A percentile compares a stretch with the other conserved stretches of the same genome.
These are phyloP conservation scores for Russula lepida DNA, from an alignment of 768 basidiomycete species.

Conservation along the genomic window DNA sequence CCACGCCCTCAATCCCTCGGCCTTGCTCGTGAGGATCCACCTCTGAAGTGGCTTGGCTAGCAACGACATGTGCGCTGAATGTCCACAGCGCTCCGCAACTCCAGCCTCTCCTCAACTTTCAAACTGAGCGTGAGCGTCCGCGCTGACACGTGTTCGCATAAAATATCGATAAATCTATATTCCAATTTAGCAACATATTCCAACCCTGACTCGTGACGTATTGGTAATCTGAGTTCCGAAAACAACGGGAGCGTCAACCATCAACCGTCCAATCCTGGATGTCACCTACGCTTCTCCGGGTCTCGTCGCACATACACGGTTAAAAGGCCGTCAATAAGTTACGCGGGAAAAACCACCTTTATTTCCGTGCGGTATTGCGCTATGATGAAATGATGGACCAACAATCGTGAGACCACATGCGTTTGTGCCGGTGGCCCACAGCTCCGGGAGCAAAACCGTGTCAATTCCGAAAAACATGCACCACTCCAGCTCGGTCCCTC, in stretches of 20 bases:
- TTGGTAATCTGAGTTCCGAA: neutral
- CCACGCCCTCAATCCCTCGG: neutral
- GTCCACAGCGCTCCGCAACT: neutral
- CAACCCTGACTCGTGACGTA: neutral
- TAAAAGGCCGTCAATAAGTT: neutral
- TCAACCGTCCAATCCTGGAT: no score
- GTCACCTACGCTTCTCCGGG: neutral
- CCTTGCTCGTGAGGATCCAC: neutral
- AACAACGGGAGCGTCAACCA: neutral
- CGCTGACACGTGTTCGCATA: neutral
- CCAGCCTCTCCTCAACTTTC: neutral
- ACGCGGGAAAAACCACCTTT: neutral
- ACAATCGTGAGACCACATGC: neutral
- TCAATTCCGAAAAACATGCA: neutral
- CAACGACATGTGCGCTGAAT: neutral
- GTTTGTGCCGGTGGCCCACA: neutral
- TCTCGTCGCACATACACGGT: neutral
- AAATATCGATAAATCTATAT: neutral
- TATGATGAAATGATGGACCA: neutral
- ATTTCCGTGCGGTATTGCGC: neutral
- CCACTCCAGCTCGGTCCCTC: neutral
- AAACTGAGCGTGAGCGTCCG: neutral
- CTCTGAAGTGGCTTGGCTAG: neutral
- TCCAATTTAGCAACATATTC: neutral
- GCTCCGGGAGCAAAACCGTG: neutral